These are phyloP conservation scores for Nannochloropsis gaditana DNA, from an alignment of 108 stramenopile genomes.

Conservation along the genomic window DNA sequence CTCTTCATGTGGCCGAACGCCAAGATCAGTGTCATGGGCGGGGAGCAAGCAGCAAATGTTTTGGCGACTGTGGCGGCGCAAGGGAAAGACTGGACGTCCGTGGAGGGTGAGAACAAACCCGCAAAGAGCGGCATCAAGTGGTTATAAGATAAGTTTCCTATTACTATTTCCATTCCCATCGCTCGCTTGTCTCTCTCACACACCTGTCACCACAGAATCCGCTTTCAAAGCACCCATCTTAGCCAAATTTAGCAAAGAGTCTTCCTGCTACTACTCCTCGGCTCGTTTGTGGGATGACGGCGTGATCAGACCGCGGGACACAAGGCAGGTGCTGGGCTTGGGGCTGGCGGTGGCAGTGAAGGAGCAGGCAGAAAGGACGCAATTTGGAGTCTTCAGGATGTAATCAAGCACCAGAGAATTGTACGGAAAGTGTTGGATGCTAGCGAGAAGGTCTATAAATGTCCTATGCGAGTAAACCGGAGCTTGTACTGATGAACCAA, in stretches of 20 bases:
- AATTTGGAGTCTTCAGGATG: slow-evolving; percentile 62
- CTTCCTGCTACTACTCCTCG: slow-evolving; percentile 74
- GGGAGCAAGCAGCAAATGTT: slow-evolving; percentile 91
- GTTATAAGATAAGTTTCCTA: slow-evolving; percentile 40
- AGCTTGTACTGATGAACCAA: too few species aligned
- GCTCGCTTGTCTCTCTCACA: neutral
- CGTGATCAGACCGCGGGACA: slow-evolving; percentile 86
- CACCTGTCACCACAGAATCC: slow-evolving; percentile 45
- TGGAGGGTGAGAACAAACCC: slow-evolving; percentile 60
- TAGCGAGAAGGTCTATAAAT: too few species aligned
- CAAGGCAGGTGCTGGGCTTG: slow-evolving; percentile 74
- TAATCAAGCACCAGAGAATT: slow-evolving; percentile 24
- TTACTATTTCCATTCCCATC: neutral
- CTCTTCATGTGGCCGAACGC: slow-evolving; percentile 98
- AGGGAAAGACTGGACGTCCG: slow-evolving; percentile 61
- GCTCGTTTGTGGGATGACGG: slow-evolving; percentile 97
- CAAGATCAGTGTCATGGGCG: slow-evolving; percentile 91
- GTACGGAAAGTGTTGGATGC: too few species aligned
- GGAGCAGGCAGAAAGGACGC: slow-evolving; percentile 49
- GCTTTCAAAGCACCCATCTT: slow-evolving; percentile 60
- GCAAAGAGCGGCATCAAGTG: slow-evolving; percentile 52
- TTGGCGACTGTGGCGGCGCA: slow-evolving; percentile 75
- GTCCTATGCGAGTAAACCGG: too few species aligned
- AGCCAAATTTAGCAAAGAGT: slow-evolving; percentile 55
- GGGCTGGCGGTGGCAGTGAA: slow-evolving; percentile 66